phyloP scores from a whole-genome alignment of 768 basidiomycete species.

The Calocybe cyanea region DNA sequence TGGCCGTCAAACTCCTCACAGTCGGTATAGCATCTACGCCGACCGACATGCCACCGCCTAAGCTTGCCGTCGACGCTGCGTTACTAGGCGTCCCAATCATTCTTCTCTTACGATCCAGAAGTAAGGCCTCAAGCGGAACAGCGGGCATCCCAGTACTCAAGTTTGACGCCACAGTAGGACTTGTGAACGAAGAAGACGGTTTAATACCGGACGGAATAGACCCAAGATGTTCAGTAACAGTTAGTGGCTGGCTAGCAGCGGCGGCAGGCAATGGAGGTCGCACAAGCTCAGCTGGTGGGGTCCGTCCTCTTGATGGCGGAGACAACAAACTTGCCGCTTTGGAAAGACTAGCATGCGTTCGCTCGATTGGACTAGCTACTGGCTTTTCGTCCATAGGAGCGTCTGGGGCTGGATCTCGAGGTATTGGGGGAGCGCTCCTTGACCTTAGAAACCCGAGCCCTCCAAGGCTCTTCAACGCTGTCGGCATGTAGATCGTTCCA shows the following conservation, averaged over 20 bases:
- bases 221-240: not conserved
- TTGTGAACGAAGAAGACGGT: constrained; percentile 6
- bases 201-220: not conserved
- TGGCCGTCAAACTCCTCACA: constrained; percentile 22
- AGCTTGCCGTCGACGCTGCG: constrained; percentile 8
- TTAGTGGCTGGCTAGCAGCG: not conserved
- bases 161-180: constrained; percentile 10
- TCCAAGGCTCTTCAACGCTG: constrained; percentile 40
- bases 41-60: not conserved
- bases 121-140: constrained; percentile 61
- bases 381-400: constrained; percentile 8
- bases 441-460: constrained; percentile 51
- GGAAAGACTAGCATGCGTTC: not conserved
- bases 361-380: constrained; percentile 12
- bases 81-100: constrained; percentile 19
- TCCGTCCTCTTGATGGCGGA: not conserved
- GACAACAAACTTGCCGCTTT: not conserved
- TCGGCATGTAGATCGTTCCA: constrained; percentile 32
- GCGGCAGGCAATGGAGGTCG: not conserved
- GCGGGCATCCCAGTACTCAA: constrained; percentile 43
- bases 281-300: not conserved
- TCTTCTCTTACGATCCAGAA: constrained; percentile 65
- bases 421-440: constrained; percentile 56
- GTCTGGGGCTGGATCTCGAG: constrained; percentile 28
- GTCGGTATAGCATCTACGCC: not conserved